Evolutionary conservation across 2,329 filamentous ascomycete genomes (phyloP).

Genomic region (Nannizziopsis barbatae): DNA sequence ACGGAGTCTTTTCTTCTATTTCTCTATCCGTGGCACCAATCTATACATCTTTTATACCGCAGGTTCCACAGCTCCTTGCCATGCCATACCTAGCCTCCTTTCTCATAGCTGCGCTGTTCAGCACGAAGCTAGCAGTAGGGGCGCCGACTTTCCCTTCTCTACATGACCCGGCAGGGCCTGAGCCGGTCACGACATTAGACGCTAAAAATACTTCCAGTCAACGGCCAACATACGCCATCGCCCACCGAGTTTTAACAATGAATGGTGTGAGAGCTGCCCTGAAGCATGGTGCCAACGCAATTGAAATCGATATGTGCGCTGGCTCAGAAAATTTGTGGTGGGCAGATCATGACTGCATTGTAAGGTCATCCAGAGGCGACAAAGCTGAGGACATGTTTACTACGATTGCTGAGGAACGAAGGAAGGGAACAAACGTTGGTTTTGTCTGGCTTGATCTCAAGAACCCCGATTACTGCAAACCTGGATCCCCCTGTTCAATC

Average conservation of each 20-base stretch:
- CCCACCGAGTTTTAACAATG: conserved; percentile 3
- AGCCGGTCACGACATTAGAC: too few species aligned
- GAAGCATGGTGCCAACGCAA: conserved; percentile 4
- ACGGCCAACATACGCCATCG: conserved; percentile 4
- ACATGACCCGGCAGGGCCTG: too few species aligned
- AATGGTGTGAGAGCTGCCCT: not conserved
- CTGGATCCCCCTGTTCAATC: not conserved
- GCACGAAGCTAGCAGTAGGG: too few species aligned
- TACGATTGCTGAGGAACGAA: not conserved
- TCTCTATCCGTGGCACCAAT: too few species aligned
- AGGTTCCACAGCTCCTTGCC: not conserved
- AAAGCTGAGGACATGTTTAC: not conserved
- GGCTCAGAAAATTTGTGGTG: not conserved
- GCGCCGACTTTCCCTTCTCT: too few species aligned
- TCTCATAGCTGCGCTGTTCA: too few species aligned
- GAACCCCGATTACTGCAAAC: conserved; percentile 1
- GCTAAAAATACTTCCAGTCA: not conserved
- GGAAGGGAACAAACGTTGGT: not conserved
- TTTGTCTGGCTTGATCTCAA: conserved; percentile 10
- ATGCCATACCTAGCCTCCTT: too few species aligned
- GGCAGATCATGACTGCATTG: conserved; percentile 5
- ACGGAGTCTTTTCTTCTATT: too few species aligned
- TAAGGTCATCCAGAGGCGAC: not conserved
- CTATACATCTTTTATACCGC: too few species aligned
- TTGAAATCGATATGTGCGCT: conserved; percentile 5